phyloP scores from a whole-genome alignment of 371 early-diverging fungal species.

The Zopfochytrium polystomum region DNA sequence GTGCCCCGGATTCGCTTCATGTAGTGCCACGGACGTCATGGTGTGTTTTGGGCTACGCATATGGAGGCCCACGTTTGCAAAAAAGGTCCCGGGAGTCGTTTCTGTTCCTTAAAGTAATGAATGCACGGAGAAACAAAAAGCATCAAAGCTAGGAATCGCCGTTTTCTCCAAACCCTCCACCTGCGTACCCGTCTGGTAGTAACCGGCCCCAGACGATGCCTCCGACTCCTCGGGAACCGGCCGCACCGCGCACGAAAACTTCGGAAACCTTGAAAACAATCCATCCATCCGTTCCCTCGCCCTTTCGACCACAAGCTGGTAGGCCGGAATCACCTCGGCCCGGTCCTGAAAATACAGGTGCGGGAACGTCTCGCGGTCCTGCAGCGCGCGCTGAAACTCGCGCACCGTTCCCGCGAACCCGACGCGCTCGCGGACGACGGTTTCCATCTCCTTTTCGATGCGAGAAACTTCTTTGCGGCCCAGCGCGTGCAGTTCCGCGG shows the following conservation, averaged over 20 bases:
- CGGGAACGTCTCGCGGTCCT: conserved; percentile 14
- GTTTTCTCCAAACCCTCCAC: no score
- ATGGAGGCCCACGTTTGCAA: conserved; percentile 29
- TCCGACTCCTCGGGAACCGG: conserved; percentile 30
- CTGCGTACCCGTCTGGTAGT: conserved; percentile 27
- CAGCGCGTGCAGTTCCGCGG: conserved; percentile 37
- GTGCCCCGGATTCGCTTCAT: conserved; percentile 41
- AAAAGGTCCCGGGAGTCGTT: conserved; percentile 33
- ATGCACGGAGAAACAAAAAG: no score
- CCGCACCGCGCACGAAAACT: conserved; percentile 29
- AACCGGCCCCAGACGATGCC: conserved; percentile 21
- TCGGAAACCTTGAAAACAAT: conserved; percentile 32
- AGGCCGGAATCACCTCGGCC: conserved; percentile 20
- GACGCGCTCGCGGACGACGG: not conserved
- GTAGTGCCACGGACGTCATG: conserved; percentile 28
- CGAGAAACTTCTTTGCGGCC: conserved; percentile 25
- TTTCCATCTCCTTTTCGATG: conserved; percentile 3
- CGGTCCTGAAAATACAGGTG: conserved; percentile 10
- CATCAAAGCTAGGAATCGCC: no score
- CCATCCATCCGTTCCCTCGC: conserved; percentile 25
- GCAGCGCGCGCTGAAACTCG: conserved; percentile 17
- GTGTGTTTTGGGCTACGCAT: conserved; percentile 22
- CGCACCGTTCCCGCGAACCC: conserved; percentile 11
- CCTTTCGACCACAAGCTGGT: conserved; percentile 30
- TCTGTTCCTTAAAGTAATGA: no score